Base-by-base conservation (phyloP, 345 rosid genomes). In the Gossypium herbaceum region DNA sequence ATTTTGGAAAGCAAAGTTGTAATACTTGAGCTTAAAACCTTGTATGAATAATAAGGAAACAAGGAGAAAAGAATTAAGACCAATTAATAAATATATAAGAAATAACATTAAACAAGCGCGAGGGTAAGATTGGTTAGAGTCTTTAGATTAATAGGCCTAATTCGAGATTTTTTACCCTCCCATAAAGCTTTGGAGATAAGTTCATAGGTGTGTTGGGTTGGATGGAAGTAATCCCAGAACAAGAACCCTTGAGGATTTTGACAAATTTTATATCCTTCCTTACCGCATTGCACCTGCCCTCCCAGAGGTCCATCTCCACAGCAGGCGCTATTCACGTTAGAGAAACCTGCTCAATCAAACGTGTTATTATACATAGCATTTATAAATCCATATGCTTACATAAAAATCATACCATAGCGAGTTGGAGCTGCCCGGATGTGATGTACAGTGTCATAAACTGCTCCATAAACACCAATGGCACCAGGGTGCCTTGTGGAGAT, bases 141-240 rank as follows among this genome's bases (percentile, higher is more conserved):
- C 73, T 75, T 80, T 43, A 91, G 82, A 79, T 83, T 89, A 50
- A 82, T 39, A 0, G 91, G 93, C 76, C 90, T 81, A 63, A 86
- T 83, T 0, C 70, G 43, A 43, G 85, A 73, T 20, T 51, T 76
- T 20, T 78, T 79, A 17, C 93, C 93, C 9, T 55, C 56, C 89
- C 90, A 86, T 34, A 85, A 80, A 10, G 88, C 88, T 83, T 75
- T 81, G 76, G 92, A 83, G 68, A 86, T 82, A 73, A 86, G 89
- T 10, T 75, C 74, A 82, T 80, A 85, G 66, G 91, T 51, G 9
- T 77, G 86, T 58, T 89, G 88, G 2, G 88, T 79, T 1, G 92
- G 93, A 81, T 88, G 93, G 72, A 85, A 89, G 66, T 82, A 88
- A 73, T 91, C 97, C 93, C 91, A 83, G 65, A 88, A 91, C 75